Base-by-base conservation (phyloP, 2,329 filamentous ascomycete species). In the Calonectria pauciramosa region DNA sequence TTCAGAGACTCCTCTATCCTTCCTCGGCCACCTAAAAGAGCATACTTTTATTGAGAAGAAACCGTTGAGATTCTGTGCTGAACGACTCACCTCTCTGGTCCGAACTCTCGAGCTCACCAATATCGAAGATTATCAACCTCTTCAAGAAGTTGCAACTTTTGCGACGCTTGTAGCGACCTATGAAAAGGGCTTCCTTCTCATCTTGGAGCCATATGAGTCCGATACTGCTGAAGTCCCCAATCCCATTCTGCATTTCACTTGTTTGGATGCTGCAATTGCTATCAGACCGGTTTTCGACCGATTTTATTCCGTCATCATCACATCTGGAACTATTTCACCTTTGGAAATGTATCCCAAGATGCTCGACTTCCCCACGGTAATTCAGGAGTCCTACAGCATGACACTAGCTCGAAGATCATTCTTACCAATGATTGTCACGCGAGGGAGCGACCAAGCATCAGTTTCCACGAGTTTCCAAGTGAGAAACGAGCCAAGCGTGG, bases 261-360 rank as follows among this genome's bases (percentile, higher is more conserved):
- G 97, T 82, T 90, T 99, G 28, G 97, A 99, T 85, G 97, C 97
- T 5, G 97, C 97, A 0, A 99, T 99, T 78, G 97, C 97, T 52
- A 99, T 99, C 82, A 97, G 97, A 76, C 97, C 97, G 0, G 96
- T 99, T 7, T 98, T 99, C 82, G 96, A 99, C 74, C 93, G 97
- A 67, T 99, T 99, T 85, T 96, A 95, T 84, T 99, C 97, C 1
- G 97, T 99, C 77, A 98, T 99, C 82, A 99, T 99, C 83, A 99
- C 97, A 0, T 99, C 97, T 0, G 97, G 97, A 76, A 99, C 97
- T 2, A 95, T 99, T 75, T 99, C 97, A 1, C 97, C 97, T 0
- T 87, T 99, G 4, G 97, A 99, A 83, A 99, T 99, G 94, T 99
- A 99, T 82, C 97, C 97, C 0, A 98, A 98, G 82, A 99, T 99